Percentiles rank a stretch among this genome's conserved stretches.
phyloP scores from a whole-genome alignment of 306 rosid genomes.

The Castanea sativa region DNA sequence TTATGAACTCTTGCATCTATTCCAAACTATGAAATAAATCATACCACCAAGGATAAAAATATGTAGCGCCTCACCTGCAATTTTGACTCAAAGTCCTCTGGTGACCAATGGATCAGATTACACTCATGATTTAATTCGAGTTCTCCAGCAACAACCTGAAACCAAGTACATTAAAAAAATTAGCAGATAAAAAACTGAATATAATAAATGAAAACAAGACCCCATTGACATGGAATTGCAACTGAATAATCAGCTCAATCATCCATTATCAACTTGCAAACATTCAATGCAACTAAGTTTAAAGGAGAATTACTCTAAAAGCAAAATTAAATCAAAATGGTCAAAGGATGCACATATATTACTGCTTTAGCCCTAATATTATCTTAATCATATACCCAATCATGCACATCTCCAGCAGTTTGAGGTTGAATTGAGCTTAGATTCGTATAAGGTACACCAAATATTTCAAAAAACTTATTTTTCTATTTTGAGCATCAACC shows the following conservation, averaged over 20 bases:
- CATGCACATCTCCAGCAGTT: not conserved
- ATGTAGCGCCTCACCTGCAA: constrained; percentile 56
- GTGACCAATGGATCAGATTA: constrained; percentile 90
- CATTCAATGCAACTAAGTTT: not conserved
- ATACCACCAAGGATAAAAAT: constrained; percentile 4
- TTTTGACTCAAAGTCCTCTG: constrained; percentile 89
- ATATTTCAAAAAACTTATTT: not conserved
- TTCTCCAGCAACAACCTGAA: constrained; percentile 96
- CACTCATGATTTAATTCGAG: constrained; percentile 87
- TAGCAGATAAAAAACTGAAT: not conserved
- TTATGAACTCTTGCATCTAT: constrained; percentile 14
- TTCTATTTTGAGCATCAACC: no score
- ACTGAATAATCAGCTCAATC: not conserved
- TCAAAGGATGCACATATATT: not conserved
- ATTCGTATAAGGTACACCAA: not conserved
- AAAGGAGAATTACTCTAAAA: not conserved
- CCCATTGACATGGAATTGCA: not conserved
- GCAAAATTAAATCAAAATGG: not conserved
- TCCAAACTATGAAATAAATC: not conserved
- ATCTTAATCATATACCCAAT: no score
- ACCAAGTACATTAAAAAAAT: constrained; percentile 16
- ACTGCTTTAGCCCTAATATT: no score
- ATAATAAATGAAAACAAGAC: not conserved
- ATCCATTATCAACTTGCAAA: not conserved
- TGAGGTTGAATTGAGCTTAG: not conserved